Evolutionary conservation across 2,329 filamentous ascomycete species (phyloP), one percentile per base, ranked within the genome.

Genomic region (Pseudocercospora vitis): DNA sequence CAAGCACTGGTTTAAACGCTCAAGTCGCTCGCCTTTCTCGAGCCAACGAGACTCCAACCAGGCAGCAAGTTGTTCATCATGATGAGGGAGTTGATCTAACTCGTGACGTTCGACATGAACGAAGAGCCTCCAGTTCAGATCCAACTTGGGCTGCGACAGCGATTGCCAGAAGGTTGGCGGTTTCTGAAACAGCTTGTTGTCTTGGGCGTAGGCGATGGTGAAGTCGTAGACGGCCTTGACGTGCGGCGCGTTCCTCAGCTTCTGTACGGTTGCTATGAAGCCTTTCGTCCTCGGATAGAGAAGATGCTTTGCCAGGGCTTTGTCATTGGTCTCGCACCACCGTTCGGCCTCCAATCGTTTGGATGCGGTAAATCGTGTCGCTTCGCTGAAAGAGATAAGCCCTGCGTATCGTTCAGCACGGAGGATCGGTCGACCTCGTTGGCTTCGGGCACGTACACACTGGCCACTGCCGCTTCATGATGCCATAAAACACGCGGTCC

Each of bases 381-480:
- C 79, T 71, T 86, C 83, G 63, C 80, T 83, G 73, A 82, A 85
- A 62, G 81, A 81, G 60, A 86, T 78, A 60, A 85, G 78, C 83
- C 81, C 81, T 84, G 59, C 39, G 32, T 9, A 11, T 32, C 18
- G 24, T 24, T 51, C 29, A 45, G 35, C 46, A 12, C 14, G 29
- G 39, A 14, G 8, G 14, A 23, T 33, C 4, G n/a, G 33, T 24
- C 23, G 42, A 2, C 9, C 24, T 6, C 1, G 19, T 42, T 21
- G 19, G n/a, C 1, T 42, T 18, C 21, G 3, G 7, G 24, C 6
- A 73, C 78, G 72, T 72, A 84, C 81, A 86, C 23, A 78, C 82
- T 9, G 81, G 81, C 76, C 79, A 82, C 45, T 73, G 73, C 53
- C 72, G 73, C 44, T 73, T 65, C 9, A 78, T 74, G 42, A 84